phyloP scores from a whole-genome alignment of 495 filamentous ascomycete species.

The Sordaria brevicollis region DNA sequence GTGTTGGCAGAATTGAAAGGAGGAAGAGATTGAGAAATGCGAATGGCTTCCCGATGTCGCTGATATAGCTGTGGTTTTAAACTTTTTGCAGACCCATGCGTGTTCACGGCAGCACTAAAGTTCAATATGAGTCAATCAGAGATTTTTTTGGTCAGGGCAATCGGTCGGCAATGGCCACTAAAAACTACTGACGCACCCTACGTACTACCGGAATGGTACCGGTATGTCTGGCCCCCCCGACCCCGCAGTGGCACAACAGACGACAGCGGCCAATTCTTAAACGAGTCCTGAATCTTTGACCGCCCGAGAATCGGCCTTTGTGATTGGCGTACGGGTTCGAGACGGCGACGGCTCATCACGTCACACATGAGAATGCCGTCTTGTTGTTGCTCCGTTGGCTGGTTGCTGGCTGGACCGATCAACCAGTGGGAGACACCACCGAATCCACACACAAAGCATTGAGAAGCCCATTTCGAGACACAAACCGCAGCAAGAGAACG shows the following conservation, averaged over 20 bases:
- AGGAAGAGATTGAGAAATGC: neutral
- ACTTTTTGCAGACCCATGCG: constrained; percentile 3
- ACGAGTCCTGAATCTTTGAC: neutral
- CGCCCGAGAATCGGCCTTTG: neutral
- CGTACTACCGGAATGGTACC: neutral
- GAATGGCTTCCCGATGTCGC: constrained; percentile 23
- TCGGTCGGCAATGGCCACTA: neutral
- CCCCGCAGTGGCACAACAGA: constrained; percentile 25
- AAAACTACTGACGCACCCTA: neutral
- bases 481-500: neutral
- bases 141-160: constrained; percentile 15
- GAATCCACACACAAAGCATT: neutral
- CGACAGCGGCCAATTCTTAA: neutral
- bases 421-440: neutral
- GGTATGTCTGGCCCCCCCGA: constrained; percentile 1
- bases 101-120: neutral
- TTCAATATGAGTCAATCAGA: constrained; percentile 26
- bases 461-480: neutral
- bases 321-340: constrained; percentile 13
- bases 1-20: constrained; percentile 4
- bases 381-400: neutral
- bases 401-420: neutral
- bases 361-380: constrained; percentile 4
- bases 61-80: constrained; percentile 16
- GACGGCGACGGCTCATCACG: constrained; percentile 8